Base-by-base conservation (phyloP, 257 asterid species). In the Solanum pinnatisectum region DNA sequence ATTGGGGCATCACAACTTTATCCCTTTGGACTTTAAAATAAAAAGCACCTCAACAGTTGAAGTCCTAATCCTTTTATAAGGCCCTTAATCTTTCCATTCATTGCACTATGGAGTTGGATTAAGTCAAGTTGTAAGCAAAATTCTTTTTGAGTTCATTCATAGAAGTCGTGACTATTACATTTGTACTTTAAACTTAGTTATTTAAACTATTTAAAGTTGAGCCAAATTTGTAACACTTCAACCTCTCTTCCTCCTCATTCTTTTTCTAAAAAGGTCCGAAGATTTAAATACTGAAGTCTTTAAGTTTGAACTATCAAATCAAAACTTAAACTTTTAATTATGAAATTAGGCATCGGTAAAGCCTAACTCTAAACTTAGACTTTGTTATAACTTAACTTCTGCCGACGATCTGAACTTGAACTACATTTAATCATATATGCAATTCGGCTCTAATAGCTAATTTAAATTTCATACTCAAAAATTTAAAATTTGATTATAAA, bases 341-440 rank as follows among this genome's bases (percentile, higher is more conserved):
- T 70, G 12, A 32, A 70, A 36, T 32, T 70, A 70, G 2, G 12
- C 23, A 70, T 14, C 1, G 12, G 0, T 13, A 14, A 7, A 70
- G 11, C 23, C 11, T 14, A 71, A 71, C 6, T 1, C n/a, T 71
- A 10, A 71, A 71, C 8, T 71, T 33, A 16, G 78, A 1, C 1
- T 16, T 71, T 16, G 5, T 6, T 1, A 3, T 22, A 71, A 5
- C 14, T 5, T 33, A 71, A 71, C 42, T 71, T 71, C 2, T 0
- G 5, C 2, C 1, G 2, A 70, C 0, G 0, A 0, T 30, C 0
- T 30, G 4, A 15, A 30, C 33, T 71, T 32, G 8, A 32, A 33
- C 14, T 7, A 4, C 4, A 16, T 32, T 8, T 25, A 16, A 32
- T 71, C 42, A 16, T 71, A 14, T 8, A 2, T 32, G 8, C 9